Evolutionary conservation across 192 early-diverging fungal genomes (phyloP).

Genomic region (Podila epicladia): DNA sequence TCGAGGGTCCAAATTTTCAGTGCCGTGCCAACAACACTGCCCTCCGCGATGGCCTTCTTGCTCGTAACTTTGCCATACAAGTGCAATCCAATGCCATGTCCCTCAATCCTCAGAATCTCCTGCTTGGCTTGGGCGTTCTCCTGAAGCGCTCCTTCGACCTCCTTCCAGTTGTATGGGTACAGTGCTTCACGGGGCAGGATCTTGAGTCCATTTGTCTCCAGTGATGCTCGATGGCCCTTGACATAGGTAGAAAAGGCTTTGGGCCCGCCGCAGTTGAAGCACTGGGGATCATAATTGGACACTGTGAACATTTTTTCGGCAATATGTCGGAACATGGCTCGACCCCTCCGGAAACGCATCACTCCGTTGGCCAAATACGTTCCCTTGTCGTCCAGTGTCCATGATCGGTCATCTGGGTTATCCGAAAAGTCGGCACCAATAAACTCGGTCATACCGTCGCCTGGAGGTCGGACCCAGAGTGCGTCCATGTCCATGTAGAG

Average conservation of each 20-base stretch:
- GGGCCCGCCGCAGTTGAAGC: conserved; percentile 69
- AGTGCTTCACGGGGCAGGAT: conserved; percentile 58
- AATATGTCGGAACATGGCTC: conserved; percentile 64
- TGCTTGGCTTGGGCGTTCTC: conserved; percentile 47
- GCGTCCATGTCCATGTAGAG: conserved; percentile 75
- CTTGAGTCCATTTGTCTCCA: conserved; percentile 55
- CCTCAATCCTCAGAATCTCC: conserved; percentile 49
- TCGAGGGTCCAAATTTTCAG: conserved; percentile 61
- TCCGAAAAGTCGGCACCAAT: conserved; percentile 66
- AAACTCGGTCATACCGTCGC: conserved; percentile 59
- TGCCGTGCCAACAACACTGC: conserved; percentile 57
- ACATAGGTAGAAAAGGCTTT: conserved; percentile 67
- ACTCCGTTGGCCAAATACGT: conserved; percentile 65
- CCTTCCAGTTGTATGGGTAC: conserved; percentile 61
- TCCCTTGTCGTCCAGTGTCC: conserved; percentile 62
- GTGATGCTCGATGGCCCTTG: conserved; percentile 43
- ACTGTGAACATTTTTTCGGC: conserved; percentile 60
- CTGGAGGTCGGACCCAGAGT: conserved; percentile 64
- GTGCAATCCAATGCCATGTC: conserved; percentile 58
- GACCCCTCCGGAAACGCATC: conserved; percentile 66
- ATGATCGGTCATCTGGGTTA: conserved; percentile 50
- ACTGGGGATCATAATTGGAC: conserved; percentile 58
- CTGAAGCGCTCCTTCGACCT: conserved; percentile 52
- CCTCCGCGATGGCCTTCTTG: conserved; percentile 52
- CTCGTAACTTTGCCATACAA: conserved; percentile 70